Evolutionary conservation across 805 yeast genomes (phyloP).

Genomic region (Yamadazyma insecticola): DNA sequence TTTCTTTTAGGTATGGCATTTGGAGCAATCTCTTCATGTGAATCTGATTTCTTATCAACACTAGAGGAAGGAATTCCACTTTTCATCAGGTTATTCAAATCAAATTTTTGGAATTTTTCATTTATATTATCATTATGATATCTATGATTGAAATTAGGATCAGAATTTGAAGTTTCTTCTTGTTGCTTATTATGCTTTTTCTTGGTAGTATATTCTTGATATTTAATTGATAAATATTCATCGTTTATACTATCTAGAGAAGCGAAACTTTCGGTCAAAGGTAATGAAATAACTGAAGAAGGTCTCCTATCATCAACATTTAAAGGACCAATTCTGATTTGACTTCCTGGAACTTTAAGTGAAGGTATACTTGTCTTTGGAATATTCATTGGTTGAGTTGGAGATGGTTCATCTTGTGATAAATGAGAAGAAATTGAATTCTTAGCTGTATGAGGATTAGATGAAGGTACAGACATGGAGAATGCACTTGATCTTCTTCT

Average conservation of each 20-base stretch:
- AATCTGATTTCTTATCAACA: constrained; percentile 12
- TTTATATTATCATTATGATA: constrained; percentile 11
- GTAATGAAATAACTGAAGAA: constrained; percentile 70
- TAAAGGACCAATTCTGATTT: constrained; percentile 32
- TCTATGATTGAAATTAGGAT: neutral
- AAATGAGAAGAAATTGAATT: constrained; percentile 11
- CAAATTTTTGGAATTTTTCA: constrained; percentile 33
- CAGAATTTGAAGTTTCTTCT: constrained; percentile 1
- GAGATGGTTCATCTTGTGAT: constrained; percentile 3
- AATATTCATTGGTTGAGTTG: constrained; percentile 8
- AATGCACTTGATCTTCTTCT: constrained; percentile 30
- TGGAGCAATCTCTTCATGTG: constrained; percentile 13
- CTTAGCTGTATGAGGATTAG: constrained; percentile 13
- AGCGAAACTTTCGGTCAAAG: constrained; percentile 72
- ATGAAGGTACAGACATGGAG: constrained; percentile 6
- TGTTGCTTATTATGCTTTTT: constrained; percentile 2
- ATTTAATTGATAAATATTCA: constrained; percentile 43
- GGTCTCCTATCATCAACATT: constrained; percentile 23
- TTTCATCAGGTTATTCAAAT: constrained; percentile 35
- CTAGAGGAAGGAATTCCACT: constrained; percentile 13
- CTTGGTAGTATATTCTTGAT: constrained; percentile 27
- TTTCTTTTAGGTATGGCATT: constrained; percentile 6
- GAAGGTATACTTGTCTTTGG: too few species aligned
- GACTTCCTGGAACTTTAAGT: constrained; percentile 2
- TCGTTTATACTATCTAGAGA: constrained; percentile 68